A percentile compares a stretch with the other conserved stretches of the same genome.
Evolutionary conservation across 2,329 filamentous ascomycete species (phyloP).

Genomic region (Neoscytalidium dimidiatum): DNA sequence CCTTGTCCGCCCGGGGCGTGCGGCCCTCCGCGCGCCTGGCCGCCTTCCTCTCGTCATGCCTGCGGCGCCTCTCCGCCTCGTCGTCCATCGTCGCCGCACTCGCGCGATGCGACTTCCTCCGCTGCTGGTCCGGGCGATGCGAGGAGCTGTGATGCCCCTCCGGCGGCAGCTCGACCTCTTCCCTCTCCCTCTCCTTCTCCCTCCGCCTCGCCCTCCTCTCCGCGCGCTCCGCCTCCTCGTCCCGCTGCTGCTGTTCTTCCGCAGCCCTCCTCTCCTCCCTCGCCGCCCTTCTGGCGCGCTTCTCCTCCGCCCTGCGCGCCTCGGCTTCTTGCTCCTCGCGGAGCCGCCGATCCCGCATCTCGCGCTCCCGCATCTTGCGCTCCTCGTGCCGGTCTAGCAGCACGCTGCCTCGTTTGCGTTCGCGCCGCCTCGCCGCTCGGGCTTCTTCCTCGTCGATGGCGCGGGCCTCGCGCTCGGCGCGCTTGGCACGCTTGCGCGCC

Average conservation of each 20-base stretch:
- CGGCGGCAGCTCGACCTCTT: not conserved
- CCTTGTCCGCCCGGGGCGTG: conserved; percentile 27
- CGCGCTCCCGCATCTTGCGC: conserved; percentile 8
- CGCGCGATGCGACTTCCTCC: conserved; percentile 35
- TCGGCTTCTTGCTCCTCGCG: conserved; percentile 31
- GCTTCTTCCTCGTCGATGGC: conserved; percentile 17
- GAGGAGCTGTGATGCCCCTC: conserved; percentile 11
- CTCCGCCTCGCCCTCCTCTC: conserved; percentile 23
- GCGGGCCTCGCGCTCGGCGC: conserved; percentile 27
- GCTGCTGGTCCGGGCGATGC: conserved; percentile 35
- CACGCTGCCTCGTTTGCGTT: not conserved
- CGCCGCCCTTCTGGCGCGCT: conserved; percentile 36
- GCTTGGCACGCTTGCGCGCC: conserved; percentile 34
- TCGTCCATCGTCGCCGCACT: conserved; percentile 26
- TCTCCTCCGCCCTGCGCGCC: conserved; percentile 42
- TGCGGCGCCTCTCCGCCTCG: conserved; percentile 38
- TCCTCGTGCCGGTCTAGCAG: conserved; percentile 11
- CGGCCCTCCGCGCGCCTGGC: conserved; percentile 40
- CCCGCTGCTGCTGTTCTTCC: conserved; percentile 26
- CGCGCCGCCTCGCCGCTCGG: not conserved
- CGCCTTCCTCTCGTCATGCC: conserved; percentile 46
- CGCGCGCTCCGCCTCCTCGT: conserved; percentile 26
- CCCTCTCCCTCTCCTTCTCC: conserved; percentile 8
- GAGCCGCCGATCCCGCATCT: not conserved
- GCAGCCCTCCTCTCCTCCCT: conserved; percentile 33